Conservation (phyloP, 805 yeast species). For the Saccharomycopsis amapae region DNA sequence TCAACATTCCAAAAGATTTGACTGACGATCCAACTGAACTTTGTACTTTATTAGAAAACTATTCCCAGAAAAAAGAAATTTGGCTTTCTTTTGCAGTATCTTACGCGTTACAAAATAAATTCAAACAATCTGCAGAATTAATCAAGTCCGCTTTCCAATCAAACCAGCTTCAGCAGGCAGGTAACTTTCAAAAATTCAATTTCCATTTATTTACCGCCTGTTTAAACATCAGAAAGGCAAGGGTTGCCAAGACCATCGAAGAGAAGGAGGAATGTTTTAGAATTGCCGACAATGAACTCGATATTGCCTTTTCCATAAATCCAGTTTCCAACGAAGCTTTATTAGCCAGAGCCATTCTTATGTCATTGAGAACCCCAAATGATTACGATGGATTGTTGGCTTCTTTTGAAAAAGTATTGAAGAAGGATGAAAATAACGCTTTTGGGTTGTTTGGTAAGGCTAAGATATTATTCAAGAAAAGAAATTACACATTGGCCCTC, state of each 20-base stretch:
- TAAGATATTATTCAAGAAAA: conserved; percentile 63
- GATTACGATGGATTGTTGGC: conserved; percentile 11
- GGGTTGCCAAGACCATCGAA: conserved; percentile 24
- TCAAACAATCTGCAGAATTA: conserved; percentile 57
- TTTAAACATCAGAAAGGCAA: conserved; percentile 51
- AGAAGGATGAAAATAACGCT: conserved; percentile 51
- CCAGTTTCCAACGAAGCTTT: conserved; percentile 16
- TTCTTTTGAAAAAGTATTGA: conserved; percentile 26
- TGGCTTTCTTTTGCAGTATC: conserved; percentile 85
- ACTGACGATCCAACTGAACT: conserved; percentile 78
- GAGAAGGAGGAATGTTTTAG: conserved; percentile 30
- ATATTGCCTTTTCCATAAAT: conserved; percentile 36
- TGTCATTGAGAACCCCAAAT: conserved; percentile 9
- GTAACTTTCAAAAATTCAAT: conserved; percentile 34
- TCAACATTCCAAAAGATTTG: conserved; percentile 72
- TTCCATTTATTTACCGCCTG: conserved; percentile 65
- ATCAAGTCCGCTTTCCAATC: conserved; percentile 48
- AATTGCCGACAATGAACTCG: conserved; percentile 39
- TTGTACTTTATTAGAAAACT: conserved; percentile 65
- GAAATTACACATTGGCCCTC: conserved; percentile 66
- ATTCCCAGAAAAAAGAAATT: conserved; percentile 54
- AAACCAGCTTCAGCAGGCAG: conserved; percentile 28
- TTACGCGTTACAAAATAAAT: conserved; percentile 55
- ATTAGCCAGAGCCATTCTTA: conserved; percentile 12
- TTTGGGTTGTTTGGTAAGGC: conserved; percentile 82